Evolutionary conservation across 768 basidiomycete genomes (phyloP), one percentile per base, ranked within the genome.

Genomic region (Pleurotus giganteus): DNA sequence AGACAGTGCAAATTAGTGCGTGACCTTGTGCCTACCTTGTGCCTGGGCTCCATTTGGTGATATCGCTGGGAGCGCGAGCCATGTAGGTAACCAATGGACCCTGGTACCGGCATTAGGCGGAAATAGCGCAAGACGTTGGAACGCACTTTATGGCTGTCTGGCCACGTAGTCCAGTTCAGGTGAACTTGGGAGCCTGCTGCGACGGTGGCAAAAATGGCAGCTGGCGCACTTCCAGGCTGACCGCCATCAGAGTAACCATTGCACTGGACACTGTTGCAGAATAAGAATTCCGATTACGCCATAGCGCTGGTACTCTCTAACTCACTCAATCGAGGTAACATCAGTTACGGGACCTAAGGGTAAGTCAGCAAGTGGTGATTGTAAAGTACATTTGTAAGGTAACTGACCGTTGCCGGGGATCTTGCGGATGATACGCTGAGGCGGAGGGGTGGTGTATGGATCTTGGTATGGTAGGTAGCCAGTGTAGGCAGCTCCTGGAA

Each of bases 71-170:
- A 2, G 77, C 79, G 26, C 69, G 69, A 1, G 76, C 77, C 71
- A 78, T 71, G 57, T 76, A 78, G 0, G 78, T 79, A 60, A 78
- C 71, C 58, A 77, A 65, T 0, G 74, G 77, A 12, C 78, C 76
- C 68, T 71, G 39, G 41, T 53, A 39, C 8, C 11, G 12, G 47
- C 5, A 44, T 15, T 26, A 26, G 34, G n/a, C 47, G 7, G 13
- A 8, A 19, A 37, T 13, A 17, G 42, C 43, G 19, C 28, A 7
- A 2, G 26, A 54, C 13, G 27, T 24, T 1, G 23, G 39, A 9
- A 9, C 55, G 23, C 36, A 67, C 66, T 26, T 65, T 53, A 56
- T 73, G 72, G 51, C 67, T 70, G 37, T 65, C 65, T 0, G 72
- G 72, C 72, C 71, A 64, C 15, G 70, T 62, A 4, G 71, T 76